A percentile compares a stretch with the other conserved stretches of the same genome.
These are phyloP conservation scores for Wickerhamomyces ciferrii DNA, from an alignment of 805 yeast genomes.

Conservation along the genomic window DNA sequence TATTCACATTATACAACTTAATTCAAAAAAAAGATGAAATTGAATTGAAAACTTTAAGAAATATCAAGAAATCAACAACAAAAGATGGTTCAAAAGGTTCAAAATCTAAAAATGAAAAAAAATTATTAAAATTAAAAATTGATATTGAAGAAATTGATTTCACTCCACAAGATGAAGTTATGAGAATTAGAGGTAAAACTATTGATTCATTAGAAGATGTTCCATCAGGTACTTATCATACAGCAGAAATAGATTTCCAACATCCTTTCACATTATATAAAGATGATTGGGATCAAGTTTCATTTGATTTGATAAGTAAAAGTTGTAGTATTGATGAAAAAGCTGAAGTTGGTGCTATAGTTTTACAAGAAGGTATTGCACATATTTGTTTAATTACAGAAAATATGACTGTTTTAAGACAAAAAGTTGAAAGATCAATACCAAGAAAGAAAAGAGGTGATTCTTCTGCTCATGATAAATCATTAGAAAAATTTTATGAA, in stretches of 20 bases:
- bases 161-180: slow-evolving; percentile 67
- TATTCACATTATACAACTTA: slow-evolving; percentile 83
- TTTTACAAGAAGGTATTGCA: slow-evolving; percentile 90
- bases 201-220: slow-evolving; percentile 64
- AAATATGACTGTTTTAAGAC: slow-evolving; percentile 76
- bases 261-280: slow-evolving; percentile 67
- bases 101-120: slow-evolving; percentile 35
- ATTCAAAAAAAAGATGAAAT: slow-evolving; percentile 73
- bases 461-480: slow-evolving; percentile 72
- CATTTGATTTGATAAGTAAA: slow-evolving; percentile 57
- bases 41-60: slow-evolving; percentile 62
- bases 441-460: slow-evolving; percentile 89
- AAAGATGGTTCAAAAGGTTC: slow-evolving; percentile 27
- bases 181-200: slow-evolving; percentile 79
- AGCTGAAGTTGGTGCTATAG: slow-evolving; percentile 93
- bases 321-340: slow-evolving; percentile 71
- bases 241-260: slow-evolving; percentile 72
- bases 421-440: slow-evolving; percentile 74
- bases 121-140: slow-evolving; percentile 55
- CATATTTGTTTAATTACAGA: slow-evolving; percentile 88
- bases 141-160: slow-evolving; percentile 69
- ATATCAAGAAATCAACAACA: slow-evolving; percentile 39
- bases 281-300: slow-evolving; percentile 73
- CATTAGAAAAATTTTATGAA: slow-evolving; percentile 62
- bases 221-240: slow-evolving; percentile 81